Conservation (phyloP, 768 basidiomycete genomes). For the Lentinus brumalis region DNA sequence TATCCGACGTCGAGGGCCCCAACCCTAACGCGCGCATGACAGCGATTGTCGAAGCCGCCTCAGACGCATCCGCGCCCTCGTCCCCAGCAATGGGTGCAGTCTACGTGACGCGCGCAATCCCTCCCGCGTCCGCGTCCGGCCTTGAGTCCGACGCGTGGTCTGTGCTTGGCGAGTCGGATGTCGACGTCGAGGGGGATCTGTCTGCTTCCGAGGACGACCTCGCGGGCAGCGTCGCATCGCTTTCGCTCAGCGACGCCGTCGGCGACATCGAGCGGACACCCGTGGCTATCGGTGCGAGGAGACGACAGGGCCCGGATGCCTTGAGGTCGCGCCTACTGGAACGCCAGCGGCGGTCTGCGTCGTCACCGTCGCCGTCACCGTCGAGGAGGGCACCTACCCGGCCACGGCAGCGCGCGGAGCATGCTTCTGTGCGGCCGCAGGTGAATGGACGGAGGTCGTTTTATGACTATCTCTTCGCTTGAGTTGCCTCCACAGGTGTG, state of each 20-base stretch:
- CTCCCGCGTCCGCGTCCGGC: constrained; percentile 19
- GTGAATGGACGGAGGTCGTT: constrained; percentile 20
- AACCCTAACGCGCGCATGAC: constrained; percentile 10
- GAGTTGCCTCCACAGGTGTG: neutral
- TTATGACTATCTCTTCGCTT: constrained; percentile 30
- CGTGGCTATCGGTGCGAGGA: constrained; percentile 22
- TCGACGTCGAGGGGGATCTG: constrained; percentile 25
- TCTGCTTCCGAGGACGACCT: constrained; percentile 26
- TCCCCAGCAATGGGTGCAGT: constrained; percentile 32
- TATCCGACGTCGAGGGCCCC: constrained; percentile 25
- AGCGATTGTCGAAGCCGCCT: constrained; percentile 27
- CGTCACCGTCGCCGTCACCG: constrained; percentile 60
- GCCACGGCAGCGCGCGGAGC: constrained; percentile 18
- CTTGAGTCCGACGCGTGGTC: constrained; percentile 40
- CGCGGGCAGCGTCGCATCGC: constrained; percentile 32
- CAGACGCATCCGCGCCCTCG: constrained; percentile 28
- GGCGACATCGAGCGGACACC: constrained; percentile 29
- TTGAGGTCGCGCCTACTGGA: constrained; percentile 35
- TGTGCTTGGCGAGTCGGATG: constrained; percentile 33
- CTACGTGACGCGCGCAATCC: constrained; percentile 6
- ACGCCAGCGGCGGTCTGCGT: constrained; percentile 40
- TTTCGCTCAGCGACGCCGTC: constrained; percentile 36
- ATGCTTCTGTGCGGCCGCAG: neutral
- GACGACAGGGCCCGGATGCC: constrained; percentile 25
- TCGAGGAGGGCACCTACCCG: constrained; percentile 37